Evolutionary conservation across 2,329 filamentous ascomycete genomes (phyloP).

Genomic region (Fusarium piperis): DNA sequence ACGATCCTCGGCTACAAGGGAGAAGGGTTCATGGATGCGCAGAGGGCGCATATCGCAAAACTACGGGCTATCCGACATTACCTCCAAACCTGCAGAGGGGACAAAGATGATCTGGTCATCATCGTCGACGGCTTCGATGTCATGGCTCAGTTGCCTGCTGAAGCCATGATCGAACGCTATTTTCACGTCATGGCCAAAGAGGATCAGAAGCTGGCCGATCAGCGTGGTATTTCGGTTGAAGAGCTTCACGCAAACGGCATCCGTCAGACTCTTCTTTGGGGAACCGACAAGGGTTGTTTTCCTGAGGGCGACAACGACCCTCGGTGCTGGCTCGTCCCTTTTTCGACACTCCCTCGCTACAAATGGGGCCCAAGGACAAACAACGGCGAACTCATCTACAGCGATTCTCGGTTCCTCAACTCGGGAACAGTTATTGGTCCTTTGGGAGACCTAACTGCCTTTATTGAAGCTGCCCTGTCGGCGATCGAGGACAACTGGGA

Average conservation of each 20-base stretch:
- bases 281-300: constrained; percentile 35
- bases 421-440: constrained; percentile 38
- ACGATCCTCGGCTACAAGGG: constrained; percentile 34
- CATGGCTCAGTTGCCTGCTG: constrained; percentile 36
- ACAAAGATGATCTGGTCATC: constrained; percentile 33
- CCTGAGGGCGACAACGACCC: constrained; percentile 14
- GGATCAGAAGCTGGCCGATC: constrained; percentile 32
- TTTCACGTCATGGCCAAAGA: constrained; percentile 20
- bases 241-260: constrained; percentile 25
- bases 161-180: constrained; percentile 36
- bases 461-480: constrained; percentile 28
- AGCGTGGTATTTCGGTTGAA: constrained; percentile 24
- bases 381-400: constrained; percentile 10
- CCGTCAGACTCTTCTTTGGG: constrained; percentile 36
- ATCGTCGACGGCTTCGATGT: constrained; percentile 39
- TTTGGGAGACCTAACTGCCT: constrained; percentile 27
- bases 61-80: constrained; percentile 28
- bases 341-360: constrained; percentile 24
- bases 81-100: constrained; percentile 1
- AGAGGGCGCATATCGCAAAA: constrained; percentile 35
- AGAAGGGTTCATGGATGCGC: constrained; percentile 23
- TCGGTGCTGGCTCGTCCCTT: constrained; percentile 33
- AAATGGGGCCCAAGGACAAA: constrained; percentile 30
- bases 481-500: constrained; percentile 17
- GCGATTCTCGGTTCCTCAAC: constrained; percentile 31